Conservation (phyloP, 1,139 yeast species). For the Komagataea norvegica region DNA sequence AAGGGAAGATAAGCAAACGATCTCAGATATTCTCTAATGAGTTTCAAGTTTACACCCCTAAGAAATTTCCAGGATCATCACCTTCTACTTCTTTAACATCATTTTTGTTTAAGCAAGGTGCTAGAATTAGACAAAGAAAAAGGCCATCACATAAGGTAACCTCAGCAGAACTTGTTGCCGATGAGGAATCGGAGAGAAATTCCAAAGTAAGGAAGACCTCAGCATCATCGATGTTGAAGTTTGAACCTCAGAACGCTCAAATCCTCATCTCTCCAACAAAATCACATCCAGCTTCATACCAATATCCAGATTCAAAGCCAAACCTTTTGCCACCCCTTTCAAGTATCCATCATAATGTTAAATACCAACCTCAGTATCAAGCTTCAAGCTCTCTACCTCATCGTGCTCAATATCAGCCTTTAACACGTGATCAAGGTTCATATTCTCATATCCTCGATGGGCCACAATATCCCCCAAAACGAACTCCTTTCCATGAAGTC, state of each 20-base stretch:
- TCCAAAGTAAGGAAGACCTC: neutral
- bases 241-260: no score
- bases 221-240: neutral
- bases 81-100: slow-evolving; percentile 26
- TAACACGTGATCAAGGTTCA: slow-evolving; percentile 6
- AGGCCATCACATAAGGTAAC: slow-evolving; percentile 10
- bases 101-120: slow-evolving; percentile 28
- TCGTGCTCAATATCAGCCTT: slow-evolving; percentile 2
- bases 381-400: no score
- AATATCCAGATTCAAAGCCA: no score
- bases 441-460: neutral
- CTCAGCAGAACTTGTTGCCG: slow-evolving; percentile 1
- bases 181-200: neutral
- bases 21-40: slow-evolving; percentile 16
- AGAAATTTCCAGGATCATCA: slow-evolving; percentile 28
- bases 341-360: no score
- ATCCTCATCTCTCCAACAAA: no score
- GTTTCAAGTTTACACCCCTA: slow-evolving; percentile 27
- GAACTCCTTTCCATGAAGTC: no score
- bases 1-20: slow-evolving; percentile 21
- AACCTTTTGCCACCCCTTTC: neutral
- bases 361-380: no score
- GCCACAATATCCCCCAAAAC: neutral
- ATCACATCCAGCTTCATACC: no score
- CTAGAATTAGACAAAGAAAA: slow-evolving; percentile 28